Base-by-base conservation (phyloP, 2,329 filamentous ascomycete species). In the Penicillium sp. region DNA sequence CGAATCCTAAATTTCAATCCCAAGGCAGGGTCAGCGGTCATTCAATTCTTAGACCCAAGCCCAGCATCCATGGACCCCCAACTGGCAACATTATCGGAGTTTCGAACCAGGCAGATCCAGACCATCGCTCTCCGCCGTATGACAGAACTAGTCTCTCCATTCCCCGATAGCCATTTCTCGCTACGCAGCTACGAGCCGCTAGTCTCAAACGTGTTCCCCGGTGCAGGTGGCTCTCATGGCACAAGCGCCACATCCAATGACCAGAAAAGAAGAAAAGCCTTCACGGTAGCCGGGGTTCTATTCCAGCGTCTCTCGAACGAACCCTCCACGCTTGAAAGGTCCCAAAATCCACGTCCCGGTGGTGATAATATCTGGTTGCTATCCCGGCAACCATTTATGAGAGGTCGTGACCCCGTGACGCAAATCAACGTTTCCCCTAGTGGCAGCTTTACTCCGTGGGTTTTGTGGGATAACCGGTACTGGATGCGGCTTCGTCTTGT, bases 381-480 rank as follows among this genome's bases (percentile, higher is more conserved):
- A 5, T 69, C 71, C 29, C 71, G 76, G 26, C 66, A 73, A 50
- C 74, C 75, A 5, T 75, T 71, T 43, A 69, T 70, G 62, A 64
- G 67, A 9, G 58, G 64, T 26, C 57, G 64, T 13, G 55, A 63
- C 4, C 67, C 72, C 2, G 55, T 61, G 13, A 53, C 62, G 10
- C 47, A 54, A 10, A 20, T 71, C 16, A 51, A 61, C 5, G 37
- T 69, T 22, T 57, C 67, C 1, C n/a, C 45, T 29, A 8, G 20
- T 24, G n/a, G 31, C 31, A 39, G 18, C 39, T 46, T 47, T 10
- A 47, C 42, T 13, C 26, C n/a, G 29, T 29, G 47, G 40, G 29
- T 37, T 18, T 50, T 86, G 16, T 85, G 81, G 74, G 82, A 85
- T 62, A 75, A 78, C 45, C 75, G 83, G 20, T 85, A 75, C 67